Evolutionary conservation across 2,329 filamentous ascomycete species (phyloP).

Genomic region (Macrophomina pseudophaseolina): DNA sequence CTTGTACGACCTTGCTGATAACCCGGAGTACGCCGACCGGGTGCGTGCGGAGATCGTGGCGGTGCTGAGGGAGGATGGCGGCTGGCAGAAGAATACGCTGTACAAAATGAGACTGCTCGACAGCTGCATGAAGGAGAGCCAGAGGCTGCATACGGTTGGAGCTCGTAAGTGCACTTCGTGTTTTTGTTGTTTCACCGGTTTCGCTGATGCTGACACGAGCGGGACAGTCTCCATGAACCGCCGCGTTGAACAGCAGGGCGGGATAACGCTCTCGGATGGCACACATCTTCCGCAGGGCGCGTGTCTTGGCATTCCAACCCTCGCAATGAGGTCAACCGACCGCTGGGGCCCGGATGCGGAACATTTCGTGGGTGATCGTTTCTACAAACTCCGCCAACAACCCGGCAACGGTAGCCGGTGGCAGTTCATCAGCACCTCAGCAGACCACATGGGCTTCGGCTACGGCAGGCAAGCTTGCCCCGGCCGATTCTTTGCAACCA

Average conservation of each 20-base stretch:
- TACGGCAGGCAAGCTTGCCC: constrained; percentile 27
- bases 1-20: constrained; percentile 33
- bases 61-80: constrained; percentile 32
- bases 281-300: background rate
- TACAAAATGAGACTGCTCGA: constrained; percentile 40
- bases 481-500: constrained; percentile 29
- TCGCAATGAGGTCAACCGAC: background rate
- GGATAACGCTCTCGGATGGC: constrained; percentile 8
- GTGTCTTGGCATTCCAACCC: background rate
- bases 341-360: constrained; percentile 27
- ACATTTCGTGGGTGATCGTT: constrained; percentile 3
- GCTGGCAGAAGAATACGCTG: constrained; percentile 36
- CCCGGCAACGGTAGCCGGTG: background rate
- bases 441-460: constrained; percentile 16
- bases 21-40: constrained; percentile 34
- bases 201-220: background rate
- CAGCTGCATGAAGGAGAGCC: constrained; percentile 42
- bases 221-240: constrained; percentile 8
- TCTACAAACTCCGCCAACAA: background rate
- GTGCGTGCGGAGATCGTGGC: constrained; percentile 35
- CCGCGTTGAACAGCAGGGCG: background rate
- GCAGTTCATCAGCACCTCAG: constrained; percentile 16
- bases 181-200: background rate
- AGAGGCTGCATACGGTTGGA: constrained; percentile 29
- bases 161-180: background rate